Conservation (phyloP, 1,139 yeast species). For the Hansenula sp. region DNA sequence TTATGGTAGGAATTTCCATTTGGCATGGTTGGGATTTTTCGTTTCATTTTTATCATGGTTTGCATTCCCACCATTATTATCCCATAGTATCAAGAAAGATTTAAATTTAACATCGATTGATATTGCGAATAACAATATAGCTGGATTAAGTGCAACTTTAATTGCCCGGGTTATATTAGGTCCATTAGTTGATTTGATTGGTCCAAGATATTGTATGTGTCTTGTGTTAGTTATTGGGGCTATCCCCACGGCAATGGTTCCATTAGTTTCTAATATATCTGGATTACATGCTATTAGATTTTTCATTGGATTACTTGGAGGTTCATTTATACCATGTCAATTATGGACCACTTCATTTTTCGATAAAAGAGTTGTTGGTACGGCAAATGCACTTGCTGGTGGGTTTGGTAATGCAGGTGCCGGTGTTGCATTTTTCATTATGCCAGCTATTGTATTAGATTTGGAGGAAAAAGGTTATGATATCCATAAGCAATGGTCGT, state of each 20-base stretch:
- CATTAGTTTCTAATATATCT: slow-evolving; percentile 22
- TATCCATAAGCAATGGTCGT: slow-evolving; percentile 26
- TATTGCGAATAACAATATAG: slow-evolving; percentile 29
- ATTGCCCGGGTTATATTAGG: slow-evolving; percentile 28
- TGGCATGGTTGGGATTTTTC: slow-evolving; percentile 31
- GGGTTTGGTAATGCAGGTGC: slow-evolving; percentile 36
- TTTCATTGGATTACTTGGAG: slow-evolving; percentile 30
- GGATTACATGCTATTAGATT: slow-evolving; percentile 28
- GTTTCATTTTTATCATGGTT: slow-evolving; percentile 33
- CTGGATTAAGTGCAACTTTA: slow-evolving; percentile 29
- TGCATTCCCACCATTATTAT: slow-evolving; percentile 31
- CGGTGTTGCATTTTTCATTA: slow-evolving; percentile 32
- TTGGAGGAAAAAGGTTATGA: slow-evolving; percentile 23
- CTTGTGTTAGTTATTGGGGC: slow-evolving; percentile 26
- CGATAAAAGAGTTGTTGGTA: slow-evolving; percentile 30
- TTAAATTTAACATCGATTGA: slow-evolving; percentile 25
- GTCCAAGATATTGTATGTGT: slow-evolving; percentile 29
- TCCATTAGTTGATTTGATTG: slow-evolving; percentile 28
- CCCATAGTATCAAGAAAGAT: slow-evolving; percentile 23
- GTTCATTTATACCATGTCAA: slow-evolving; percentile 31
- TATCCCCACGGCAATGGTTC: slow-evolving; percentile 31
- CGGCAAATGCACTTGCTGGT: slow-evolving; percentile 31
- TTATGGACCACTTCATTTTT: slow-evolving; percentile 30
- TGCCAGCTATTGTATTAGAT: slow-evolving; percentile 28
- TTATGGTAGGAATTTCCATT: slow-evolving; percentile 27